phyloP scores from a whole-genome alignment of 1,284 basidiomycete species.

The Singerocomus rubriflavus region DNA sequence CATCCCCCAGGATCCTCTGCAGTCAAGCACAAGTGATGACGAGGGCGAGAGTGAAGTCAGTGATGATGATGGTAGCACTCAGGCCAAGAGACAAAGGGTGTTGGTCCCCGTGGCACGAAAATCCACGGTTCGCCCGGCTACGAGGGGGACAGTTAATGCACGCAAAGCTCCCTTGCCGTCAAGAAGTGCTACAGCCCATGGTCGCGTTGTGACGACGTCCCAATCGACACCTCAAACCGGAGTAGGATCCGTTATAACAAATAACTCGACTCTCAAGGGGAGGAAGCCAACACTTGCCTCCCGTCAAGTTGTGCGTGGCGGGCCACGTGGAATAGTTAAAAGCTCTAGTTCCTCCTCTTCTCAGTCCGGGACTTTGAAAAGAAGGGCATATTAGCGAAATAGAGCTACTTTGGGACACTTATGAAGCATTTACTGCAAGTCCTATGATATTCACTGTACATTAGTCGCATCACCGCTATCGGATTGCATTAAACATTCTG shows the following conservation, averaged over 20 bases:
- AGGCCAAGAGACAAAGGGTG: slow-evolving; percentile 29
- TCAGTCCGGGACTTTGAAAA: slow-evolving; percentile 25
- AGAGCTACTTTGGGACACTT: neutral
- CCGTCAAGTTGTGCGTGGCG: slow-evolving; percentile 13
- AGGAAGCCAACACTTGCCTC: slow-evolving; percentile 12
- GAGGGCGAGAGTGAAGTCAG: slow-evolving; percentile 17
- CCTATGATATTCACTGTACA: slow-evolving; percentile 22
- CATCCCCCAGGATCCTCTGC: slow-evolving; percentile 11
- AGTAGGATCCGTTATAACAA: slow-evolving; percentile 10
- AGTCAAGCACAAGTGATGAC: slow-evolving; percentile 26
- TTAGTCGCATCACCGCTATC: slow-evolving; percentile 15
- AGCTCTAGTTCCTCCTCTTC: slow-evolving; percentile 27
- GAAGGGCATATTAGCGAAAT: slow-evolving; percentile 16
- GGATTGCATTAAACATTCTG: slow-evolving; percentile 9
- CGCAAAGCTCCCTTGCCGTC: slow-evolving; percentile 18
- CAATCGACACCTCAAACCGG: slow-evolving; percentile 13
- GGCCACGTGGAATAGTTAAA: slow-evolving; percentile 15
- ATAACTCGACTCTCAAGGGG: slow-evolving; percentile 11
- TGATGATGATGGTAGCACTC: slow-evolving; percentile 7
- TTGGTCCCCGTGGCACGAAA: slow-evolving; percentile 27
- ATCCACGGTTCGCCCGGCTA: slow-evolving; percentile 30
- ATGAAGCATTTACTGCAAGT: neutral
- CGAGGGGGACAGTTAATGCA: slow-evolving; percentile 10
- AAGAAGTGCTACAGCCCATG: slow-evolving; percentile 9
- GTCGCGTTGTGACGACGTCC: slow-evolving; percentile 11